A percentile compares a stretch with the other conserved stretches of the same genome.
Evolutionary conservation across 345 rosid genomes (phyloP).

Genomic region (Rhizophora apiculata): DNA sequence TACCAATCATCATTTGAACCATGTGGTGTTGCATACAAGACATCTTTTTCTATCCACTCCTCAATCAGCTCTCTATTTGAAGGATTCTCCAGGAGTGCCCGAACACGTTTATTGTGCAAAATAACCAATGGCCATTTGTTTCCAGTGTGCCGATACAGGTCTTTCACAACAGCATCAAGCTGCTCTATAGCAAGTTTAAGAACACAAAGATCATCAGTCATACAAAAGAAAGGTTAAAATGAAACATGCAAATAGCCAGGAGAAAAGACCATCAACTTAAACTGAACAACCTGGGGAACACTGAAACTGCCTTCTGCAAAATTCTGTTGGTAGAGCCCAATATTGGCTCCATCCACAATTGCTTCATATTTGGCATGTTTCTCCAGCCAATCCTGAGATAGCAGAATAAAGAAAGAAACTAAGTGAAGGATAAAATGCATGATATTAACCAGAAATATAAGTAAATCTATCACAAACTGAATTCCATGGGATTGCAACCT

Average conservation of each 20-base stretch:
- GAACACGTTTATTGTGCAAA: conserved; percentile 69
- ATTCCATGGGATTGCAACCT: not conserved
- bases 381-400: conserved; percentile 64
- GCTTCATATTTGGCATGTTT: conserved; percentile 60
- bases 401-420: not conserved
- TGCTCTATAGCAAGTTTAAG: conserved; percentile 52
- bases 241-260: not conserved
- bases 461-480: not conserved
- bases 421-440: not conserved
- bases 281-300: conserved; percentile 60
- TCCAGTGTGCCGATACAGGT: conserved; percentile 44
- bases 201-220: conserved; percentile 15
- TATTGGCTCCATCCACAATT: conserved; percentile 87
- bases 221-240: not conserved
- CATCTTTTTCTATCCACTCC: conserved; percentile 63
- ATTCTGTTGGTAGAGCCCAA: conserved; percentile 87
- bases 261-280: not conserved
- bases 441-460: no score
- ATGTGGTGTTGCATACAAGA: conserved; percentile 67
- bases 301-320: conserved; percentile 81
- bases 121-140: conserved; percentile 73
- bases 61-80: conserved; percentile 49
- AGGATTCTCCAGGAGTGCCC: conserved; percentile 53
- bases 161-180: conserved; percentile 79
- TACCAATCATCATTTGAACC: conserved; percentile 98